Evolutionary conservation across 306 rosid species (phyloP).

Genomic region (Vachellia pachyceras): DNA sequence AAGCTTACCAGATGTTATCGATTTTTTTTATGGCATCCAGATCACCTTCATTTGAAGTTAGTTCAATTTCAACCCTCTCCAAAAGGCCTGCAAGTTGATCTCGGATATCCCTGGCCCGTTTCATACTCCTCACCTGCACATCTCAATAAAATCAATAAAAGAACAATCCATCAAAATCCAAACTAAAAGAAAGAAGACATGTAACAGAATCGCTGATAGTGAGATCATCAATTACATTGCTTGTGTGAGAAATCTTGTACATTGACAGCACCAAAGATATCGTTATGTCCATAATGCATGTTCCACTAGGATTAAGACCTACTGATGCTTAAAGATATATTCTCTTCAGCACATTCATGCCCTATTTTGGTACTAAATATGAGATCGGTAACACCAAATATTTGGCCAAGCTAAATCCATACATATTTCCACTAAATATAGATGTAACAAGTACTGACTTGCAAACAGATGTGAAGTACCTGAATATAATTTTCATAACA

Average conservation of each 20-base stretch:
- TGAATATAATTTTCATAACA: constrained; percentile 93
- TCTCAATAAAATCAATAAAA: constrained; percentile 29
- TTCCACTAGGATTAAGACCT: constrained; percentile 10
- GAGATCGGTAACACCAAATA: neutral
- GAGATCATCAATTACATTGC: neutral
- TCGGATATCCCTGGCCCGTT: constrained; percentile 91
- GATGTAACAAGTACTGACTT: constrained; percentile 4
- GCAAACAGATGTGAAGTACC: constrained; percentile 49
- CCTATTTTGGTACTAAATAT: neutral
- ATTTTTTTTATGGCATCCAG: constrained; percentile 82
- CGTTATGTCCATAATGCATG: neutral
- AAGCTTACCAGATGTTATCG: constrained; percentile 82
- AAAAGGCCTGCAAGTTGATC: constrained; percentile 94
- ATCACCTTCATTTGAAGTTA: constrained; percentile 63
- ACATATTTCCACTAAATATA: constrained; percentile 1
- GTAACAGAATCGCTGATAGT: constrained; percentile 15
- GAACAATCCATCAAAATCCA: constrained; percentile 30
- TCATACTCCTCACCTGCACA: constrained; percentile 92
- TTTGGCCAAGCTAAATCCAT: constrained; percentile 9
- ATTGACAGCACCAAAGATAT: constrained; percentile 8
- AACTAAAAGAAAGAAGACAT: constrained; percentile 3
- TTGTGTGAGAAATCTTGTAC: neutral
- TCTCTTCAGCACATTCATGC: neutral
- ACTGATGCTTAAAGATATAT: neutral
- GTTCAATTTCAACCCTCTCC: constrained; percentile 93